Percentiles rank a stretch among this genome's conserved stretches.
Evolutionary conservation across 2,329 filamentous ascomycete genomes (phyloP).

Genomic region (Fusarium buxicola): DNA sequence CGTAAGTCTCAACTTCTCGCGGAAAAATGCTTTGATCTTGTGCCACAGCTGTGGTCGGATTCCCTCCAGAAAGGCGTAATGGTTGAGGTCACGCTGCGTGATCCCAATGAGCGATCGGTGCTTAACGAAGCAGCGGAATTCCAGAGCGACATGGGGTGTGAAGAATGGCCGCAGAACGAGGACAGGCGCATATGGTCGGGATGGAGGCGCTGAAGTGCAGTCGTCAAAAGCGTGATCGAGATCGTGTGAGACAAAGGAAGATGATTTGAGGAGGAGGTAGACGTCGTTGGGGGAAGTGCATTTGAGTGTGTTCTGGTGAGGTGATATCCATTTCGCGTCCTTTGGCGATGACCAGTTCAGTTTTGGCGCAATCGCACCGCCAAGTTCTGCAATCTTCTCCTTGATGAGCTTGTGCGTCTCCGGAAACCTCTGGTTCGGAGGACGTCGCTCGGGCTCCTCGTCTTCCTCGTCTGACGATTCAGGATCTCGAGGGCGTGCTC

Average conservation of each 20-base stretch:
- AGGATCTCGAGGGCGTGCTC: slow-evolving; percentile 55
- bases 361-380: slow-evolving; percentile 89
- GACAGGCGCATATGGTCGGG: slow-evolving; percentile 73
- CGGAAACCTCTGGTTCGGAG: slow-evolving; percentile 69
- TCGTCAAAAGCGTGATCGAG: slow-evolving; percentile 93
- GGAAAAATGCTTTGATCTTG: slow-evolving; percentile 83
- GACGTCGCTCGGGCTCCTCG: slow-evolving; percentile 52
- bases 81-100: slow-evolving; percentile 88
- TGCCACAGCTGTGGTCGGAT: slow-evolving; percentile 74
- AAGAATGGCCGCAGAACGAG: slow-evolving; percentile 91
- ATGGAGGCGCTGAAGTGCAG: slow-evolving; percentile 55
- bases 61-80: slow-evolving; percentile 81
- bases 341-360: slow-evolving; percentile 98
- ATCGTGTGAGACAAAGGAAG: slow-evolving; percentile 94
- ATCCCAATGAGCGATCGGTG: slow-evolving; percentile 83
- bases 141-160: slow-evolving; percentile 87
- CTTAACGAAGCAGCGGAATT: slow-evolving; percentile 96
- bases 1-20: slow-evolving; percentile 75
- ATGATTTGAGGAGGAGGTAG: slow-evolving; percentile 93
- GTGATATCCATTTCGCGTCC: slow-evolving; percentile 93
- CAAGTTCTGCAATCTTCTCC: slow-evolving; percentile 81
- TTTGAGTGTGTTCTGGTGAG: slow-evolving; percentile 87
- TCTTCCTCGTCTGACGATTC: slow-evolving; percentile 62
- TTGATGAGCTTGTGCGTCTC: slow-evolving; percentile 83
- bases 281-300: slow-evolving; percentile 91